Conservation (phyloP, 305 asterid species). For the Euphrasia arctica region DNA sequence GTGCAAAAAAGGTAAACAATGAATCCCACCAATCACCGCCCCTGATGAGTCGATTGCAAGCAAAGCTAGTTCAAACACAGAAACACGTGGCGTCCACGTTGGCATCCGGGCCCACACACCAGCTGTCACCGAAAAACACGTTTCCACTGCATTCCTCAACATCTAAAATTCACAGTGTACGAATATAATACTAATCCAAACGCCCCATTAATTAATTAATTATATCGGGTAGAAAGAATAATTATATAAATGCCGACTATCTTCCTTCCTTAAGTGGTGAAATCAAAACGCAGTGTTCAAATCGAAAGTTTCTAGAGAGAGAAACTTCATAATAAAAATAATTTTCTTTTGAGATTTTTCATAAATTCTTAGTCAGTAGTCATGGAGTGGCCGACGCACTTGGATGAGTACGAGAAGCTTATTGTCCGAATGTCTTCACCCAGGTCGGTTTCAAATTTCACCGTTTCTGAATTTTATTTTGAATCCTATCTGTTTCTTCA, state of each 20-base stretch:
- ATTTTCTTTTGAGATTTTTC: too few relatives aligned
- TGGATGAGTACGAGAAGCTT: constrained; percentile 93
- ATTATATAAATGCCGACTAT: constrained; percentile 24
- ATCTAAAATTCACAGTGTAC: too few relatives aligned
- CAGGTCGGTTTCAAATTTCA: constrained; percentile 42
- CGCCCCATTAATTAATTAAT: too few relatives aligned
- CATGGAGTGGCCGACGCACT: constrained; percentile 75
- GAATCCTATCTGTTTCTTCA: constrained; percentile 1
- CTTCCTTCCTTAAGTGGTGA: not conserved
- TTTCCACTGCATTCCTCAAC: too few relatives aligned
- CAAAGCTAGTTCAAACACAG: too few relatives aligned
- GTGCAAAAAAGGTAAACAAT: too few relatives aligned
- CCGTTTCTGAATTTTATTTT: constrained; percentile 12
- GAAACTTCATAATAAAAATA: not conserved
- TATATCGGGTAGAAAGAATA: not conserved
- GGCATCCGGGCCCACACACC: too few relatives aligned
- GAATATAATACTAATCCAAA: too few relatives aligned
- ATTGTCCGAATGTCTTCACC: constrained; percentile 85
- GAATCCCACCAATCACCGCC: too few relatives aligned
- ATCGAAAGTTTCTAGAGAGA: constrained; percentile 31
- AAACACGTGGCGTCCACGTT: too few relatives aligned
- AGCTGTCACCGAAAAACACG: too few relatives aligned
- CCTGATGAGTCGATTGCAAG: too few relatives aligned
- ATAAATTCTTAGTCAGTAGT: not conserved
- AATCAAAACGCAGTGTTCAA: constrained; percentile 20